Percentiles rank a stretch among this genome's conserved stretches.
These are phyloP conservation scores for Noccaea bulbosa DNA, from an alignment of 345 rosid species.

Conservation along the genomic window DNA sequence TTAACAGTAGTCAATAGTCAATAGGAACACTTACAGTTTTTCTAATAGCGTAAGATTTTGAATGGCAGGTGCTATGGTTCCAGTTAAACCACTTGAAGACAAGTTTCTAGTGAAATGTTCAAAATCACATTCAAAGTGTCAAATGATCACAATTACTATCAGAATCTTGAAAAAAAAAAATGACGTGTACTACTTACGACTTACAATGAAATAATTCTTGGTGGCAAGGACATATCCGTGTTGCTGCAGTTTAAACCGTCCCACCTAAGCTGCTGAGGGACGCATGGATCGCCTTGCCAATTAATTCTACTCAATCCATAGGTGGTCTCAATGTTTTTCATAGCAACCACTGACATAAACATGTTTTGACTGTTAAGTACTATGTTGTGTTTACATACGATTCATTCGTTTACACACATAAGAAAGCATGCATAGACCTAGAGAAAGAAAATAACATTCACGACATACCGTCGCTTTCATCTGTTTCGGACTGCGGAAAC, in stretches of 20 bases:
- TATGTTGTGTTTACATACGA: no score
- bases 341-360: background rate
- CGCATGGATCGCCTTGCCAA: conserved; percentile 43
- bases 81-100: conserved; percentile 50
- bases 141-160: no score
- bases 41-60: conserved; percentile 40
- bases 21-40: conserved; percentile 45
- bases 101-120: conserved; percentile 35
- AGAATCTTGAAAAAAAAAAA: no score
- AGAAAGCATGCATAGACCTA: no score
- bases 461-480: conserved; percentile 36
- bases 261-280: conserved; percentile 27
- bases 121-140: no score
- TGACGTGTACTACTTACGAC: background rate
- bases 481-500: conserved; percentile 36
- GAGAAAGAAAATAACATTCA: no score
- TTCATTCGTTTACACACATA: no score
- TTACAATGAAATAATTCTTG: conserved; percentile 38
- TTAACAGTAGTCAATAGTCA: no score
- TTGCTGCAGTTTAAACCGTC: conserved; percentile 28
- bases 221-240: conserved; percentile 12
- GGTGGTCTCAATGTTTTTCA: background rate
- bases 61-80: conserved; percentile 42
- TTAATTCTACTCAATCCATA: conserved; percentile 35
- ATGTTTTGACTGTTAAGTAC: no score